phyloP scores from a whole-genome alignment of 805 yeast genomes.

The Kazachstania martiniae region DNA sequence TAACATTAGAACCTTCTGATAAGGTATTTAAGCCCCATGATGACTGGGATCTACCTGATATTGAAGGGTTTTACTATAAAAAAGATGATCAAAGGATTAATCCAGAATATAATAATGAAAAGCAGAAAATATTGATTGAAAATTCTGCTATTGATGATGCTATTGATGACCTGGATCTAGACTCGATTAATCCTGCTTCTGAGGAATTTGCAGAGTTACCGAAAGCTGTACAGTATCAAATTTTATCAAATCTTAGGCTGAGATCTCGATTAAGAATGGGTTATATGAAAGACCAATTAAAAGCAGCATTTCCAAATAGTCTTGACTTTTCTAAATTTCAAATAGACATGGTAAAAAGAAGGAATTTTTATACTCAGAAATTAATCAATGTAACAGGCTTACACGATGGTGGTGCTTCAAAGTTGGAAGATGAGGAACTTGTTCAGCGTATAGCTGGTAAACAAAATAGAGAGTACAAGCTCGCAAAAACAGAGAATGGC shows the following conservation, averaged over 20 bases:
- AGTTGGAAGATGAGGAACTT: constrained; percentile 26
- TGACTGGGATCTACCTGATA: constrained; percentile 76
- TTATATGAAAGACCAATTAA: constrained; percentile 78
- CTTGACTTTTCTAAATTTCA: constrained; percentile 90
- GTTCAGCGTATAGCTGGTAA: constrained; percentile 67
- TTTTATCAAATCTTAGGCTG: constrained; percentile 69
- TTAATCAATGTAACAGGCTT: constrained; percentile 77
- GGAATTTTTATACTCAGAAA: constrained; percentile 83
- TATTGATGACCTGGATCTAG: constrained; percentile 59
- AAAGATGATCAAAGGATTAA: constrained; percentile 61
- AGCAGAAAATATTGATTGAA: constrained; percentile 22
- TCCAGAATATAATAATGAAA: constrained; percentile 60
- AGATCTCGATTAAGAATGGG: constrained; percentile 93
- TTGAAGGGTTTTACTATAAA: constrained; percentile 43
- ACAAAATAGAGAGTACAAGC: constrained; percentile 59
- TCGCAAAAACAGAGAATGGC: constrained; percentile 70
- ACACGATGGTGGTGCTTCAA: constrained; percentile 39
- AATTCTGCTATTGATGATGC: constrained; percentile 42
- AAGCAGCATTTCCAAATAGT: constrained; percentile 68
- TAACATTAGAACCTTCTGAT: constrained; percentile 23
- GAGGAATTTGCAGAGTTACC: constrained; percentile 70
- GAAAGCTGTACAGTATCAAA: constrained; percentile 75
- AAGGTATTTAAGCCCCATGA: constrained; percentile 42
- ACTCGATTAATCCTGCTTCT: constrained; percentile 75
- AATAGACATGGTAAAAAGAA: constrained; percentile 80